phyloP scores from a whole-genome alignment of 192 early-diverging fungal genomes.

The Geranomyces variabilis region DNA sequence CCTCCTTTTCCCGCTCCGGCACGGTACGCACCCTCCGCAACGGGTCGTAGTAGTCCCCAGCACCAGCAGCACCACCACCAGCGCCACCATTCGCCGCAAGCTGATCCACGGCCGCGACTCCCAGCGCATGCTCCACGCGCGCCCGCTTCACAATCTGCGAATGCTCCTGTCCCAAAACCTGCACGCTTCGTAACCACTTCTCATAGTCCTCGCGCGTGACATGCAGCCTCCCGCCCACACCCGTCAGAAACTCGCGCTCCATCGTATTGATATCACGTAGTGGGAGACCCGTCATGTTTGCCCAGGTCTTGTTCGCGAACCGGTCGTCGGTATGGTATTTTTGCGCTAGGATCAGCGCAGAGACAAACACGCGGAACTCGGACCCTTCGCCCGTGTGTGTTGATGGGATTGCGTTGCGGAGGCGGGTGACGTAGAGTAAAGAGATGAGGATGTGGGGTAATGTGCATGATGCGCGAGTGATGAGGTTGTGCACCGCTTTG shows the following conservation, averaged over 20 bases:
- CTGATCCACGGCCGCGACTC: conserved; percentile 5
- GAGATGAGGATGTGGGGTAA: conserved; percentile 40
- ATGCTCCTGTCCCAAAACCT: conserved; percentile 38
- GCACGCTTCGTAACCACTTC: conserved; percentile 37
- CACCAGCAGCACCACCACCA: too few species aligned
- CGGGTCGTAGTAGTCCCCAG: too few species aligned
- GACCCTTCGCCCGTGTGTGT: conserved; percentile 27
- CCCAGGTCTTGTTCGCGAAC: conserved; percentile 84
- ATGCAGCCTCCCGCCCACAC: conserved; percentile 63
- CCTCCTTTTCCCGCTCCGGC: neutral
- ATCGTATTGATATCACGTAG: conserved; percentile 78
- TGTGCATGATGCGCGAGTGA: conserved; percentile 21
- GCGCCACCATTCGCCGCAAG: neutral
- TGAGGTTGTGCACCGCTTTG: conserved; percentile 37
- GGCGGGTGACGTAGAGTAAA: conserved; percentile 45
- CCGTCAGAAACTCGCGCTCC: conserved; percentile 77
- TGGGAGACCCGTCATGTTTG: conserved; percentile 75
- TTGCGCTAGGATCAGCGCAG: conserved; percentile 80
- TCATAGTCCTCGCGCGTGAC: conserved; percentile 39
- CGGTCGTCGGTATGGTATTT: conserved; percentile 86
- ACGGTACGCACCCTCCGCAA: conserved; percentile 23
- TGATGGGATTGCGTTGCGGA: conserved; percentile 29
- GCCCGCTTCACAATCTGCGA: conserved; percentile 17
- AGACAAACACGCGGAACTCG: conserved; percentile 78
- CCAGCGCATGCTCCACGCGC: conserved; percentile 7